Evolutionary conservation across 352 stramenopile species (phyloP).

Genomic region (Globisporangium emineosum): DNA sequence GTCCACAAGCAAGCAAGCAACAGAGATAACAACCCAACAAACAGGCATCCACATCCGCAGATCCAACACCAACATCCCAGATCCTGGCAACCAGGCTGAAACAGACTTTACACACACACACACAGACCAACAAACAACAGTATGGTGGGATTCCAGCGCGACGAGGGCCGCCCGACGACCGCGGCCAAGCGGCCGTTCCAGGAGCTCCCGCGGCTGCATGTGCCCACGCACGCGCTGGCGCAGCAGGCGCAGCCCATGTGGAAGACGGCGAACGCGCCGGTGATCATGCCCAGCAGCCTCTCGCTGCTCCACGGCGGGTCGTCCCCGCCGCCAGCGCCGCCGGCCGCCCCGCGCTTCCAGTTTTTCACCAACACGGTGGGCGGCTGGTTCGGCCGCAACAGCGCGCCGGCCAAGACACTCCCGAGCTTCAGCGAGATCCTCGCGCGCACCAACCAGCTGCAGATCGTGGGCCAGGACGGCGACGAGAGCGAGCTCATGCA

Average conservation of each 20-base stretch:
- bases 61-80: constrained; percentile 2
- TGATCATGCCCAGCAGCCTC: constrained; percentile 29
- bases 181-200: constrained; percentile 33
- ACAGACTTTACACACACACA: neutral
- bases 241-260: constrained; percentile 51
- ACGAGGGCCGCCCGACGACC: neutral
- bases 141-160: constrained; percentile 2
- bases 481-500: neutral
- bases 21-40: neutral
- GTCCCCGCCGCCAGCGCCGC: constrained; percentile 16
- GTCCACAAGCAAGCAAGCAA: constrained; percentile 27
- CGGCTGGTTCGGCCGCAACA: constrained; percentile 19
- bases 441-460: constrained; percentile 59
- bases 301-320: constrained; percentile 13
- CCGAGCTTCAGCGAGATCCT: constrained; percentile 67
- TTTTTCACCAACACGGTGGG: constrained; percentile 18
- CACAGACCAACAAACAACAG: neutral
- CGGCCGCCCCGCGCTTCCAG: constrained; percentile 22
- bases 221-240: constrained; percentile 51
- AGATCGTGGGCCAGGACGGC: constrained; percentile 36
- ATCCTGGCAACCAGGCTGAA: neutral
- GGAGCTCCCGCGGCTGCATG: constrained; percentile 65
- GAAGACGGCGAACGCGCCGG: constrained; percentile 30
- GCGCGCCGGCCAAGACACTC: constrained; percentile 31
- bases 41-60: neutral